Base-by-base conservation (phyloP, 2,329 filamentous ascomycete species). In the Cytospora piceicola region DNA sequence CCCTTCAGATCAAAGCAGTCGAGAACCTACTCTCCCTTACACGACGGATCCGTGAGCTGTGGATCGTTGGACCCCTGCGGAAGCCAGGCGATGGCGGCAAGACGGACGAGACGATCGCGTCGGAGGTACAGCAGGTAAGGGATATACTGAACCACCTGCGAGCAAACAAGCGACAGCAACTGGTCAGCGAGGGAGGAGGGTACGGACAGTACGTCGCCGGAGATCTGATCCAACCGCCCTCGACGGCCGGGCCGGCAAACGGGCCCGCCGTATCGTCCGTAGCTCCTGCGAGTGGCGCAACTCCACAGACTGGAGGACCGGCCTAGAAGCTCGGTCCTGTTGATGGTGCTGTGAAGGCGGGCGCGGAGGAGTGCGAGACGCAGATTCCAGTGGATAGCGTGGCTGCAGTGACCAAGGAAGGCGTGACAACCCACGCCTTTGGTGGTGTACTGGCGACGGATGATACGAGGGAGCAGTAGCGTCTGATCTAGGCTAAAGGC, bases 21-120 rank as follows among this genome's bases (percentile, higher is more conserved):
- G 74, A 84, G 66, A 79, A 82, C 65, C 75, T 85, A 4, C 75
- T 83, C 4, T 72, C 74, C 32, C 74, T 85, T 15, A 83, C 77
- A 22, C 79, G 82, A 46, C 79, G 81, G 68, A 75, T 85, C 64
- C 82, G 83, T 68, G 78, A 81, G 63, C 75, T 84, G 29, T 84
- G 82, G 81, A 76, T 83, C 14, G 77, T 79, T 63, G 82, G 83
- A 2, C 78, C 82, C 1, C 73, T 84, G 29, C 77, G 77, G 64
- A 76, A 74, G 55, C 76, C 80, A 4, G 79, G 78, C 53, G 78
- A 82, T 58, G 79, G 79, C 46, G 77, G 79, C 60, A 74, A 78
- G 68, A 75, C 74, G 30, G 75, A 76, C 63, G 69, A 76, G 53
- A 67, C 55, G 17, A 74, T 77, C 58, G 77, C 77, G 54, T 68